Evolutionary conservation across 305 asterid genomes (phyloP).

Genomic region (Solanum hybrid): DNA sequence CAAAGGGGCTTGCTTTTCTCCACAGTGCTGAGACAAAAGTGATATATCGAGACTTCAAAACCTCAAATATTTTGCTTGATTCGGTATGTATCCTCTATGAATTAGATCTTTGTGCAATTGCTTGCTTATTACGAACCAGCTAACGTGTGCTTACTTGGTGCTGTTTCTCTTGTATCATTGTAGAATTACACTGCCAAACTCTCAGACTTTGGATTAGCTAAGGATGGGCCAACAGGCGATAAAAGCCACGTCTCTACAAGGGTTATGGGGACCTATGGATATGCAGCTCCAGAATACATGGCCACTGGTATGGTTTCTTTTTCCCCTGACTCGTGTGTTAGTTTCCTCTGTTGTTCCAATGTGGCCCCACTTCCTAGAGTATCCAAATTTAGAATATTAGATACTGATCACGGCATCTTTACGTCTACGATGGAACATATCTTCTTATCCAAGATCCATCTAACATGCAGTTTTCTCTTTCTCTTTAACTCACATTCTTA

Average conservation of each 20-base stretch:
- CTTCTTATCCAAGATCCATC: not conserved
- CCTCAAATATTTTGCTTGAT: conserved; percentile 65
- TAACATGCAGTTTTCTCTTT: not conserved
- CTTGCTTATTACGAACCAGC: not conserved
- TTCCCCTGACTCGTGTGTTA: not conserved
- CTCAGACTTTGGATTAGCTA: conserved; percentile 76
- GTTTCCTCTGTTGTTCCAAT: not conserved
- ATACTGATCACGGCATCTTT: not conserved
- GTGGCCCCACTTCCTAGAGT: not conserved
- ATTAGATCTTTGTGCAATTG: not conserved
- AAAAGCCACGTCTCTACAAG: conserved; percentile 49
- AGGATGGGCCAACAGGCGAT: conserved; percentile 55
- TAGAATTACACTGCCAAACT: conserved; percentile 69
- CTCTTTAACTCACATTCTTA: not conserved
- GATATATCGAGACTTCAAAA: conserved; percentile 64
- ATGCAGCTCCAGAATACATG: conserved; percentile 68
- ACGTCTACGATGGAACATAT: not conserved
- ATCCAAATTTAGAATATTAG: not conserved
- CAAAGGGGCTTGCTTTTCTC: conserved; percentile 68
- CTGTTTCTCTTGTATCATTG: conserved; percentile 1
- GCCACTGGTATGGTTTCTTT: conserved; percentile 40
- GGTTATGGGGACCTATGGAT: conserved; percentile 61
- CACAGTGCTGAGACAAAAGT: conserved; percentile 54
- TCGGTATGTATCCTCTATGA: conserved; percentile 24
- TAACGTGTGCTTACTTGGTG: not conserved